Conservation (phyloP, 495 filamentous ascomycete genomes). For the Acidiella bohemica region DNA sequence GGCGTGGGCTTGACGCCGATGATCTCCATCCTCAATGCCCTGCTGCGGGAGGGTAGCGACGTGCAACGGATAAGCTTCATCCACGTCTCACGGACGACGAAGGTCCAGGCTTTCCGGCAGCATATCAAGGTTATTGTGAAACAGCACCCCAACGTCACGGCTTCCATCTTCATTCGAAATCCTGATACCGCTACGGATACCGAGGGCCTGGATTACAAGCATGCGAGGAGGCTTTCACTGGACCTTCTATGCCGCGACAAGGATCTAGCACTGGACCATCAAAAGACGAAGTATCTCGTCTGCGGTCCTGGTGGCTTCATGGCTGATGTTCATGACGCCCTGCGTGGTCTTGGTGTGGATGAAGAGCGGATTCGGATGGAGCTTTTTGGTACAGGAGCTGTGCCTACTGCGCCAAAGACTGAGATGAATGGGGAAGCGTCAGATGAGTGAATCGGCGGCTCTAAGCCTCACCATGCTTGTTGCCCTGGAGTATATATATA, state of each 20-base stretch:
- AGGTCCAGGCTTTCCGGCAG: constrained; percentile 38
- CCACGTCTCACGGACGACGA: constrained; percentile 41
- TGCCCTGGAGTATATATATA: too few species aligned
- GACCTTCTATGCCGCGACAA: constrained; percentile 35
- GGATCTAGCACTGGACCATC: constrained; percentile 41
- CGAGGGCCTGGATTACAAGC: constrained; percentile 42
- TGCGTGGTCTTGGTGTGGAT: constrained; percentile 40
- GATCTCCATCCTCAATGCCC: constrained; percentile 51
- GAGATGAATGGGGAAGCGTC: too few species aligned
- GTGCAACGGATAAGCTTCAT: constrained; percentile 45
- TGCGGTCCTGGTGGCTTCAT: constrained; percentile 60
- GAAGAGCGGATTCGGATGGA: constrained; percentile 48
- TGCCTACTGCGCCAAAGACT: too few species aligned
- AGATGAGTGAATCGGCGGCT: too few species aligned
- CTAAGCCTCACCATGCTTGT: too few species aligned
- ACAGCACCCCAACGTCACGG: constrained; percentile 30
- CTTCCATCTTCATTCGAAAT: constrained; percentile 30
- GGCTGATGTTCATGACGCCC: constrained; percentile 36
- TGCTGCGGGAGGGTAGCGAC: constrained; percentile 32
- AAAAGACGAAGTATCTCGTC: constrained; percentile 48
- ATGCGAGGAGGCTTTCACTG: constrained; percentile 43
- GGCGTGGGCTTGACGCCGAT: constrained; percentile 59
- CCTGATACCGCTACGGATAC: constrained; percentile 33
- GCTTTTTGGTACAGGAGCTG: constrained; percentile 56
- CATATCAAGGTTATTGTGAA: constrained; percentile 37